Base-by-base conservation (phyloP, 1,284 basidiomycete genomes). In the Ceratobasidium sp. region DNA sequence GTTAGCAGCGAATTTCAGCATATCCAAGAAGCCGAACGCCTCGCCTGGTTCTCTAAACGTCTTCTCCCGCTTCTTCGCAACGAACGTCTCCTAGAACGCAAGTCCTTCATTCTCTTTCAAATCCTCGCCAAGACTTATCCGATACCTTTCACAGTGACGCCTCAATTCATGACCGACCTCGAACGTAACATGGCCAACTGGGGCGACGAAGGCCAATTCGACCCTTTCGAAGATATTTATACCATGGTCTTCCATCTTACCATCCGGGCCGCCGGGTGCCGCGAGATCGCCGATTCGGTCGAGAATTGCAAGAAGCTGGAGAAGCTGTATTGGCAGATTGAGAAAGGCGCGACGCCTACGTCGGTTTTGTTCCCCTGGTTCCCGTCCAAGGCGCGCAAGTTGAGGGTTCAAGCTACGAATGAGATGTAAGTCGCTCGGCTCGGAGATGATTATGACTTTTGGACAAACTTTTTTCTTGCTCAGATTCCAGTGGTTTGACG, bases 291-390 rank as follows among this genome's bases (percentile, higher is more conserved):
- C 9, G 65, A 67, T 36, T 67, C 65, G 2, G 31, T 54, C 5
- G 65, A 67, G 22, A 54, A 27, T 11, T 67, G 65, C 41, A 54
- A 67, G 51, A 24, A 33, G 36, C 50, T 67, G 50, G 65, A 67
- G 51, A 56, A 67, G 65, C 50, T 67, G 29, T 67, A 67, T 24
- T 67, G 65, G 65, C 47, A 36, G 7, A 33, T 67, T 27, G 65
- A 67, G 24, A 67, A 54, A 17, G 65, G 51, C 2, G 33, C 50
- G 6, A 67, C 65, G 3, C 50, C 65, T 1, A 44, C 65, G 24
- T 41, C 65, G 11, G 31, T 67, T 4, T 51, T 67, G 9, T 15
- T 67, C 11, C 65, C 65, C 0, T 56, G 65, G 50, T 33, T 67
- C 22, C 65, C 65, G 36, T 67, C 64, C 22, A 29, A 27, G 8